A percentile compares a stretch with the other conserved stretches of the same genome.
These are phyloP conservation scores for Aspergillus nomiae DNA, from an alignment of 2,329 filamentous ascomycete species.

Conservation along the genomic window DNA sequence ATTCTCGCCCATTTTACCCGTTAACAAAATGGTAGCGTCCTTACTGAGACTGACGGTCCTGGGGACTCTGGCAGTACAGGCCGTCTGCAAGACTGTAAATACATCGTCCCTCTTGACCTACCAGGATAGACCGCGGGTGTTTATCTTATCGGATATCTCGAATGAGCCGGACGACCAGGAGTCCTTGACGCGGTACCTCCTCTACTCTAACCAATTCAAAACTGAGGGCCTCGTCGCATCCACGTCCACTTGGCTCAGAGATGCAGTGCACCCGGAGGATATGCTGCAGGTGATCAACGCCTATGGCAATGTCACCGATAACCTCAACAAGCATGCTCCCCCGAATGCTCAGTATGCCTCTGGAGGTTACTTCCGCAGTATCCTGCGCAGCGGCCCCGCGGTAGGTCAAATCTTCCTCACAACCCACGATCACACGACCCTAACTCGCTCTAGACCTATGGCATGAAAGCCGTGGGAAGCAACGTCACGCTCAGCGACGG, in stretches of 20 bases:
- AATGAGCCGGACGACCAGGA: constrained; percentile 4
- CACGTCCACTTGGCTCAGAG: constrained; percentile 51
- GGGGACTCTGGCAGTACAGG: not conserved
- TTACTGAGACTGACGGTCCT: not conserved
- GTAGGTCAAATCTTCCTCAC: constrained; percentile 28
- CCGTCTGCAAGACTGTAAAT: not conserved
- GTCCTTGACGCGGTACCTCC: constrained; percentile 45
- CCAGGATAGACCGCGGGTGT: constrained; percentile 22
- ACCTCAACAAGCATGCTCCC: constrained; percentile 53
- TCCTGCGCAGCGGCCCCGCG: constrained; percentile 44
- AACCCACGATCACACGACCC: not conserved
- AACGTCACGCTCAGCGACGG: constrained; percentile 44
- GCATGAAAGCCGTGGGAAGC: constrained; percentile 42
- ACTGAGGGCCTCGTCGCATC: constrained; percentile 49
- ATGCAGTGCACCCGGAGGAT: constrained; percentile 44
- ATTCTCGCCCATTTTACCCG: not conserved
- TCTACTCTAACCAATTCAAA: constrained; percentile 51
- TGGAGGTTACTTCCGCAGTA: constrained; percentile 36
- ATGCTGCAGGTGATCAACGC: constrained; percentile 49
- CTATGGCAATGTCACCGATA: constrained; percentile 48
- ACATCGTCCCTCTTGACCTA: not conserved
- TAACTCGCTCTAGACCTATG: constrained; percentile 20
- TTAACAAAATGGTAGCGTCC: not conserved
- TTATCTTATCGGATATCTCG: constrained; percentile 4
- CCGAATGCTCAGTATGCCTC: constrained; percentile 46